Evolutionary conservation across 768 basidiomycete genomes (phyloP).

Genomic region (Boletus fagicola): DNA sequence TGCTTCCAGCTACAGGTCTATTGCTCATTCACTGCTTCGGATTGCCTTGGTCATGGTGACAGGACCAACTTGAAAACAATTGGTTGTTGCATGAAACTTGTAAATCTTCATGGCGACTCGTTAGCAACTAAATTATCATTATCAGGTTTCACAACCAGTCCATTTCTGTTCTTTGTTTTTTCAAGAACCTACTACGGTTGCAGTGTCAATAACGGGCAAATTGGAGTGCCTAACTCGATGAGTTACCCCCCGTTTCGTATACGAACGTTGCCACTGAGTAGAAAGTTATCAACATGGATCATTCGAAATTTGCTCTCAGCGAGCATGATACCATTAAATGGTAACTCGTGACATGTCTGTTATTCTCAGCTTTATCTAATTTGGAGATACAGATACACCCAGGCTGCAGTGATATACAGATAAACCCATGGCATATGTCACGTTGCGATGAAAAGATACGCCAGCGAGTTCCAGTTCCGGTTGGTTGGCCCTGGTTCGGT

Average conservation of each 20-base stretch:
- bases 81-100: background rate
- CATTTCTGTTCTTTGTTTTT: too few species aligned
- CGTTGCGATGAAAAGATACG: background rate
- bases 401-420: background rate
- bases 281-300: background rate
- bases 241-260: too few species aligned
- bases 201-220: too few species aligned
- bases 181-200: too few species aligned
- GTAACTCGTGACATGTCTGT: background rate
- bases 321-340: too few species aligned
- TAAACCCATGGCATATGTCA: background rate
- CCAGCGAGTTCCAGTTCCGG: too few species aligned
- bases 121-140: too few species aligned
- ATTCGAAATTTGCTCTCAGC: background rate
- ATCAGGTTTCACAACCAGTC: too few species aligned
- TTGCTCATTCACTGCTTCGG: background rate
- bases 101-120: too few species aligned
- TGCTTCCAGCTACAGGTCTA: background rate
- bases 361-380: background rate
- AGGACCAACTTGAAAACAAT: too few species aligned
- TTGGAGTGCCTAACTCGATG: too few species aligned
- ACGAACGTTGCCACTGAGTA: too few species aligned
- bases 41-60: background rate
- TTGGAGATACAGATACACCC: background rate
- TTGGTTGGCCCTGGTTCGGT: background rate